Evolutionary conservation across 2,329 filamentous ascomycete species (phyloP), one percentile per base, ranked within the genome.

Genomic region (Alternaria dauci): DNA sequence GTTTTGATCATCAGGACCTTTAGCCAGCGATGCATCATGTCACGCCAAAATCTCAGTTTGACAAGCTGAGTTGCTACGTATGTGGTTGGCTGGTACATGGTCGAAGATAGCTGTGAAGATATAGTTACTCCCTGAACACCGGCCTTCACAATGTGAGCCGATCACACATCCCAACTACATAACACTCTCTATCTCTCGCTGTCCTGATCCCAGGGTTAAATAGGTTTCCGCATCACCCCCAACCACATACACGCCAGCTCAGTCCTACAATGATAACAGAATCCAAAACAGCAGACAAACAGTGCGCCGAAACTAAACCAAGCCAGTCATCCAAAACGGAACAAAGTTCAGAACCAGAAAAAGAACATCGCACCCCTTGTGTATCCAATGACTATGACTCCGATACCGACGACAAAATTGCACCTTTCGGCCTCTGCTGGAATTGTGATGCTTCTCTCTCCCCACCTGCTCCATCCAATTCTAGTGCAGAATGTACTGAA

Each of bases 351-450:
- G 8, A 34, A 3, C 18, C 52, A 2, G 34, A 41, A n/a, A 28
- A 26, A 12, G 9, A 23, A 5, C 26, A 38, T 11, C 28, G 54
- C 14, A 50, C 32, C 11, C 34, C 43, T 7, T 50, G 41, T 12
- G 28, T 54, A 25, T 34, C 51, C 3, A 28, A 43, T 8, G 38
- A 28, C 3, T 23, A 30, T 0, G 53, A 52, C 2, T 18, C 38
- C 2, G 11, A 39, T 14, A 14, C 5, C 28, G 32, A 57, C 14
- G 14, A 12, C 30, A 11, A 42, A 1, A 12, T 34, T 34, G 11
- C 23, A 12, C 3, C 36, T 12, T 43, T 52, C 6, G 25, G 52
- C 8, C 42, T 59, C 25, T 64, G 61, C 39, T 64, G 58, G 61
- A 28, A 52, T 25, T 64, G 61, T 52, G 30, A 28, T 18, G n/a